Percentiles rank a stretch among this genome's conserved stretches.
phyloP scores from a whole-genome alignment of 169 alveolate species.

The Plasmodium adleri region DNA sequence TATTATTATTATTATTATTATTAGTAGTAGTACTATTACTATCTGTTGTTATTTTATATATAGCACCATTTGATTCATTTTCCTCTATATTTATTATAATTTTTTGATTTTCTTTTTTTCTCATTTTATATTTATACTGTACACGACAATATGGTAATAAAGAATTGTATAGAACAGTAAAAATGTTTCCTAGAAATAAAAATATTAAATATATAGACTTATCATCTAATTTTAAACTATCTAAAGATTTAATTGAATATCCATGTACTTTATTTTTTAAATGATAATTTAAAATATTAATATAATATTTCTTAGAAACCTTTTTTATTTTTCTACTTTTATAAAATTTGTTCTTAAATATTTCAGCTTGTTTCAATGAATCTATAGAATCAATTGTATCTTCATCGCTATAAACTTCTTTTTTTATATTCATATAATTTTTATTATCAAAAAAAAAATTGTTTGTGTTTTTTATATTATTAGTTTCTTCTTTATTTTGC shows the following conservation, averaged over 20 bases:
- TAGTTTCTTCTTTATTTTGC: background rate
- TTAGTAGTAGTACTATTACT: too few relatives aligned
- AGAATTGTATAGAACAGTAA: slow-evolving; percentile 37
- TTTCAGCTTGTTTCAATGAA: slow-evolving; percentile 1
- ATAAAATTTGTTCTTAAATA: slow-evolving; percentile 24
- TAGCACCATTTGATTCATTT: background rate
- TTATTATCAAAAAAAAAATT: background rate
- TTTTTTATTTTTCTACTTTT: slow-evolving; percentile 20
- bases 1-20: background rate
- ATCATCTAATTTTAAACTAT: slow-evolving; percentile 30
- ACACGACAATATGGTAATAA: slow-evolving; percentile 5
- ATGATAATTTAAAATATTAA: slow-evolving; percentile 43
- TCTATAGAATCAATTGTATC: slow-evolving; percentile 10
- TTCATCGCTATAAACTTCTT: slow-evolving; percentile 19
- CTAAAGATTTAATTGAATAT: slow-evolving; percentile 27
- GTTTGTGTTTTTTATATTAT: slow-evolving; percentile 3
- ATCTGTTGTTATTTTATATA: background rate
- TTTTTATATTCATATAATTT: slow-evolving; percentile 11
- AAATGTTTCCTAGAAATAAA: slow-evolving; percentile 64
- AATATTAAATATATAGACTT: slow-evolving; percentile 50
- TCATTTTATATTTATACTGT: background rate
- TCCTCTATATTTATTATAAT: background rate
- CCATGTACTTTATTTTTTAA: slow-evolving; percentile 44
- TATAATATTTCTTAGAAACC: slow-evolving; percentile 58
- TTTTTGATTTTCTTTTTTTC: background rate